A percentile compares a stretch with the other conserved stretches of the same genome.
phyloP scores from a whole-genome alignment of 345 rosid genomes.

The Erucastrum elatum region DNA sequence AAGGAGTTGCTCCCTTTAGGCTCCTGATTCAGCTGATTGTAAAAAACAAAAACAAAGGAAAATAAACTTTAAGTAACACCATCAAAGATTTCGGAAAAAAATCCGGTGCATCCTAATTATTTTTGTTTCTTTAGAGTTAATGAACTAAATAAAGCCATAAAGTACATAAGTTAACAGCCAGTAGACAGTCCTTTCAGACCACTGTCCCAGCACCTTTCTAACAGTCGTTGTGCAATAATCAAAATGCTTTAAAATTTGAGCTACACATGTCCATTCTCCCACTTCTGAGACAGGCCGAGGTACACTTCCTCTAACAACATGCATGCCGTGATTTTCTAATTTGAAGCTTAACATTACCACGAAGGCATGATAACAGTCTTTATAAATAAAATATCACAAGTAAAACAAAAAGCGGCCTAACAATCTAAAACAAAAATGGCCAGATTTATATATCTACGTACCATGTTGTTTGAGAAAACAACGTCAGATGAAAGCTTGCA shows the following conservation, averaged over 20 bases:
- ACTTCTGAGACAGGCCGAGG: not conserved
- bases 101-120: too few relatives aligned
- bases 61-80: slow-evolving; percentile 29
- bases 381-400: not conserved
- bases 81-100: not conserved
- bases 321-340: slow-evolving; percentile 1
- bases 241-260: slow-evolving; percentile 10
- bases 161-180: slow-evolving; percentile 9
- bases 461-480: slow-evolving; percentile 73
- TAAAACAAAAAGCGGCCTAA: not conserved
- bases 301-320: slow-evolving; percentile 6
- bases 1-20: slow-evolving; percentile 44
- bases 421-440: not conserved
- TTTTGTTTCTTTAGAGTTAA: not conserved
- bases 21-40: slow-evolving; percentile 61
- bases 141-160: slow-evolving; percentile 15
- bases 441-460: slow-evolving; percentile 35
- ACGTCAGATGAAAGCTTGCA: slow-evolving; percentile 66
- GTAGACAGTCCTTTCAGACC: slow-evolving; percentile 8
- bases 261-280: slow-evolving; percentile 13
- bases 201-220: slow-evolving; percentile 20
- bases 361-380: not conserved
- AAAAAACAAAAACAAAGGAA: slow-evolving; percentile 24
- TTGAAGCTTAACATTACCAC: not conserved
- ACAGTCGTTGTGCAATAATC: not conserved